Evolutionary conservation across 257 asterid species (phyloP).

Genomic region (Marsdenia floribunda): DNA sequence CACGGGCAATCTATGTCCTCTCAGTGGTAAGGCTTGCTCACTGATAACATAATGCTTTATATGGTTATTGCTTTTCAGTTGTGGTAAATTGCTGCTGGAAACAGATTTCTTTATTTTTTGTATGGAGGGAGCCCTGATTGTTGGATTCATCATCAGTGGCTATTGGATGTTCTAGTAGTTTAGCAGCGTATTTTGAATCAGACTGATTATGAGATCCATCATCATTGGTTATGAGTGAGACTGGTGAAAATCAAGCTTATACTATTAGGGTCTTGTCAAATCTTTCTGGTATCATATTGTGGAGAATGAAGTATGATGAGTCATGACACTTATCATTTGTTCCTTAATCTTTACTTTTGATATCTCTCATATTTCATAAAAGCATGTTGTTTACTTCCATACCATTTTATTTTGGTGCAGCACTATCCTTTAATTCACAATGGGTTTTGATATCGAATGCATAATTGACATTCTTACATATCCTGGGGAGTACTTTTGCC

Average conservation of each 20-base stretch:
- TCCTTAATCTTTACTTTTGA: not conserved
- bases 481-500: conserved; percentile 94
- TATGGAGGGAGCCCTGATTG: not conserved
- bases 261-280: too few relatives aligned
- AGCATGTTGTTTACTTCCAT: not conserved
- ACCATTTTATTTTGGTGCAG: not conserved
- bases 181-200: not conserved
- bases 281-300: not conserved
- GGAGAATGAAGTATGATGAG: not conserved
- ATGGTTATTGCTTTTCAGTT: not conserved
- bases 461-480: conserved; percentile 67
- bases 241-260: not conserved
- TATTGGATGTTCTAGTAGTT: not conserved
- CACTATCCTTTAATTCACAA: conserved; percentile 16
- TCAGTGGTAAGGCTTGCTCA: too few relatives aligned
- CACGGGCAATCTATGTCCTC: not conserved
- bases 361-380: not conserved
- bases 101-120: not conserved
- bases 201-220: not conserved
- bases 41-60: not conserved
- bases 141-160: not conserved
- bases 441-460: conserved; percentile 96
- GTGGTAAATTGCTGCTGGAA: not conserved
- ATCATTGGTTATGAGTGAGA: not conserved
- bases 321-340: not conserved